Evolutionary conservation across 108 stramenopile species (phyloP), one percentile per base, ranked within the genome.

Genomic region (Epithemia pelagica): DNA sequence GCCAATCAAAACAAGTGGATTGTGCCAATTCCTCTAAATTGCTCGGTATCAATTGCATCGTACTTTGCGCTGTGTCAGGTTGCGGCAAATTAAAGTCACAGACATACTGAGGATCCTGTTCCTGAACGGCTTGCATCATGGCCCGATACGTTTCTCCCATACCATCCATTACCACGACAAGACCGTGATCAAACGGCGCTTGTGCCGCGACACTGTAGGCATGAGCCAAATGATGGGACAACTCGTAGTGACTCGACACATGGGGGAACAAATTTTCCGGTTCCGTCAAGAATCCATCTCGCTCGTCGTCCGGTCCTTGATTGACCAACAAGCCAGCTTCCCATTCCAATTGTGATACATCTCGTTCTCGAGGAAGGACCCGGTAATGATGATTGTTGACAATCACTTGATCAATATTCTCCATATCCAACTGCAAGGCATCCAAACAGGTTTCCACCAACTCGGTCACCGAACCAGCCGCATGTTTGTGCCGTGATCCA

Each of bases 201-300:
- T 94, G 93, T 22, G 88, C 65, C 23, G 87, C 92, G n/a, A 84
- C 87, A 53, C 85, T 83, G 66, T 93, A 97, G 28, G 94, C 96
- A 82, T 97, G 96, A 7, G 96, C 96, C 67, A 96, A 83, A 77
- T 97, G 96, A 80, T 96, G 95, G 54, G 91, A 94, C 54, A 97
- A 62, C 77, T 96, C 96, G 26, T 78, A 33, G 28, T 81, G 75
- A 8, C 76, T 69, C 21, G 63, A 56, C 15, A 64, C 61, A 28
- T 59, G 59, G 52, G 54, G 25, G 23, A 89, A 69, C 28, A 87
- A 56, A 68, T 90, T 90, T 52, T 87, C 82, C 52, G 90, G 88
- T 61, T 88, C 80, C 37, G 37, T 46, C n/a, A n/a, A n/a, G n/a
- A n/a, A n/a, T n/a, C n/a, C n/a, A 1, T 80, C 78, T 55, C 85